Base-by-base conservation (phyloP, 805 yeast genomes). In the Ogataea pilisensis region DNA sequence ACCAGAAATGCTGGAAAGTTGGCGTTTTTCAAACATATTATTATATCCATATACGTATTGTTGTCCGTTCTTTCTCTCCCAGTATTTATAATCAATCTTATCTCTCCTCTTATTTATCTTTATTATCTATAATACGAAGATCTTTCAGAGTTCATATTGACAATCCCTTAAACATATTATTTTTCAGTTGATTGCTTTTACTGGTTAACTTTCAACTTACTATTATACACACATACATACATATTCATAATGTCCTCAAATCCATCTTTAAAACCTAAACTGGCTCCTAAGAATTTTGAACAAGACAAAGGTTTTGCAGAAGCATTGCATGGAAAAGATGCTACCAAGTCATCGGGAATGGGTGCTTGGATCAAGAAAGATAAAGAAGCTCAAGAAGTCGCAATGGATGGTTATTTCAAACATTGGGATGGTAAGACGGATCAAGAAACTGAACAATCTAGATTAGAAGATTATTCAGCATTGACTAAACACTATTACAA, bases 361-460 rank as follows among this genome's bases (percentile, higher is more conserved):
- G 60, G 76, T 27, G 96, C 97, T 25, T 73, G 89, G 53, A 60
- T 87, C 43, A 65, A 80, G 52, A 93, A 93, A 71, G 76, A 88
- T 66, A 78, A 78, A 51, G 73, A 73, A 35, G 97, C 91, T 31
- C 86, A 86, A 58, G 75, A 76, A 50, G 85, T 82, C 37, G 97
- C 97, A 39, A 80, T 80, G 50, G 82, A 79, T 50, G 95, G 93
- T 44, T 91, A 93, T 68, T 84, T 93, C 76, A 86, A 87, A 72
- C 95, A 89, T 70, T 91, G 98, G 98, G 96, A 91, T 61, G 95
- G 95, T 58, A 85, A 85, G 63, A 82, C 86, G 18, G 80, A 80
- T 52, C 63, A 75, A 44, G 79, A 75, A 46, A 84, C 93, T 60
- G 85, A 89, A 69, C 69, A 76, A 37, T 61, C 65, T 16, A 76